Evolutionary conservation across 139 green algal species (phyloP).

Genomic region (Zygnema circumcarinatum): DNA sequence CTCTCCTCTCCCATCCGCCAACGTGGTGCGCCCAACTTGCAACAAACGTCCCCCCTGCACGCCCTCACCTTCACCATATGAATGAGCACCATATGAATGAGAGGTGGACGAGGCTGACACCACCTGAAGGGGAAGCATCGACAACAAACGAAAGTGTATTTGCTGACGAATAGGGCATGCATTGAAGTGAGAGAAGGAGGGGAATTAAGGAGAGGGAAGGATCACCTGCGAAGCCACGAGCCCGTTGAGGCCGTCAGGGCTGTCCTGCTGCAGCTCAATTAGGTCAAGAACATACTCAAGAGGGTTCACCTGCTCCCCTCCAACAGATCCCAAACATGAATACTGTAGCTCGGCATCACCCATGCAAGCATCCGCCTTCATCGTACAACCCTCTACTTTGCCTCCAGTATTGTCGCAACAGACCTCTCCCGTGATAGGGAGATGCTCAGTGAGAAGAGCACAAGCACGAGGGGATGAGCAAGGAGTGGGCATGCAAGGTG

Average conservation of each 20-base stretch:
- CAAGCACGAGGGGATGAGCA: too few species aligned
- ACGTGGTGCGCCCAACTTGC: background rate
- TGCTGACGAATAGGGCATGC: too few species aligned
- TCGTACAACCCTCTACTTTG: too few species aligned
- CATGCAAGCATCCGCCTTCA: too few species aligned
- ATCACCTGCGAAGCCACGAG: background rate
- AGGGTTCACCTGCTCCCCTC: slow-evolving; percentile 50
- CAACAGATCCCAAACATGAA: background rate
- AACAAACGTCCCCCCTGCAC: background rate
- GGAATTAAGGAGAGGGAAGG: background rate
- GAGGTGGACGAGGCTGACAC: background rate
- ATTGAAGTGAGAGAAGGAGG: too few species aligned
- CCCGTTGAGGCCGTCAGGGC: slow-evolving; percentile 3
- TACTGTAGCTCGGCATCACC: too few species aligned
- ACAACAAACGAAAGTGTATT: too few species aligned
- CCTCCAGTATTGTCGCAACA: too few species aligned
- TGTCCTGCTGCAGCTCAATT: slow-evolving; percentile 51
- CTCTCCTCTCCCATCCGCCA: background rate
- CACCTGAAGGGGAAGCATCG: background rate
- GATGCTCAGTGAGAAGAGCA: too few species aligned
- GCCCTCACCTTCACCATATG: too few species aligned
- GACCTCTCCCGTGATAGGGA: too few species aligned
- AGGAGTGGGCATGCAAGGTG: too few species aligned
- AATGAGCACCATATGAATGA: background rate
- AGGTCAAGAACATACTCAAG: slow-evolving; percentile 59